Conservation (phyloP, 2,329 filamentous ascomycete species). For the Pestalotiopsis sp. region DNA sequence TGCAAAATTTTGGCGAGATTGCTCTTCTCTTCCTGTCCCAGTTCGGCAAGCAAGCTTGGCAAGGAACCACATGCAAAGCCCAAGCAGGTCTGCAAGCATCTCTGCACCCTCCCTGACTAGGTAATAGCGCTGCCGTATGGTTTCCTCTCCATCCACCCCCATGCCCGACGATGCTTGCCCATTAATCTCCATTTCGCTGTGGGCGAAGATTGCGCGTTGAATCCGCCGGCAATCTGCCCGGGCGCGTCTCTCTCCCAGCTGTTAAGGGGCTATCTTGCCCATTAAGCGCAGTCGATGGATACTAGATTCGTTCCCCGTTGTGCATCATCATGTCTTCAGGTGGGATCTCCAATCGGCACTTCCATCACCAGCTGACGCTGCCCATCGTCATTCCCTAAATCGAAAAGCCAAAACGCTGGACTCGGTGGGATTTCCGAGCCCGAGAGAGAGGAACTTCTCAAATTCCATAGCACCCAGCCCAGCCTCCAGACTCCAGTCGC, state of each 20-base stretch:
- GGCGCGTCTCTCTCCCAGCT: neutral
- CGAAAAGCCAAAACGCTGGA: neutral
- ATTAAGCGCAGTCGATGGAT: neutral
- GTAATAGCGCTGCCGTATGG: neutral
- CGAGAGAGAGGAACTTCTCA: neutral
- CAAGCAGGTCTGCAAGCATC: neutral
- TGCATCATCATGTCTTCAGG: neutral
- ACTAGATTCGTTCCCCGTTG: neutral
- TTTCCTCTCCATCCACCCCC: conserved; percentile 13
- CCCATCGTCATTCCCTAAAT: neutral
- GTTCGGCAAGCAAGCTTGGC: conserved; percentile 17
- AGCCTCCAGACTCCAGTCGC: neutral
- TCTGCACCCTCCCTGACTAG: neutral
- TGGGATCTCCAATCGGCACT: neutral
- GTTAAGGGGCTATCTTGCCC: neutral
- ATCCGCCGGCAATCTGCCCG: conserved; percentile 9
- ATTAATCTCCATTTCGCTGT: conserved; percentile 7
- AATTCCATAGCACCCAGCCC: neutral
- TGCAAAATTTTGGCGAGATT: conserved; percentile 26
- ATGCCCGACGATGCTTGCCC: conserved; percentile 15
- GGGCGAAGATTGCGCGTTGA: conserved; percentile 10
- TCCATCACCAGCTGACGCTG: neutral
- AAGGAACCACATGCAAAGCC: conserved; percentile 7
- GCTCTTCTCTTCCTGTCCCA: conserved; percentile 17
- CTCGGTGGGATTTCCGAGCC: neutral